Percentiles rank a stretch among this genome's conserved stretches.
These are phyloP conservation scores for Boletus rex-veris DNA, from an alignment of 768 basidiomycete genomes.

Conservation along the genomic window DNA sequence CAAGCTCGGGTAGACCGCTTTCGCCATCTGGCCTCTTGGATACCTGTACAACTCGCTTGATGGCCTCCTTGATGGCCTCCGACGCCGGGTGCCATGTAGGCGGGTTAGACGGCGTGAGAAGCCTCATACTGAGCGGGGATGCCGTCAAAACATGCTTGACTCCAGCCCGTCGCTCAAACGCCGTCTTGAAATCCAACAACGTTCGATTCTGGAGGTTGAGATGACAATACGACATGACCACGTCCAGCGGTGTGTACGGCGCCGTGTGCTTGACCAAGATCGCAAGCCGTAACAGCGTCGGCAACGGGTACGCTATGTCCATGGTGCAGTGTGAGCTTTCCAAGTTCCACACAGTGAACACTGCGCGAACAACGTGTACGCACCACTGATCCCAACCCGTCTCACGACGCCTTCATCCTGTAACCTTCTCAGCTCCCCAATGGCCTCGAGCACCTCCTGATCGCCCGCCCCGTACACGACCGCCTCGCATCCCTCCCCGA, in stretches of 20 bases:
- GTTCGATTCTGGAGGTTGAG: slow-evolving; percentile 71
- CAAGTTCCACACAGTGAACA: no score
- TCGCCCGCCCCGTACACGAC: slow-evolving; percentile 67
- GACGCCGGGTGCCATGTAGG: slow-evolving; percentile 82
- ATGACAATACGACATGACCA: slow-evolving; percentile 79
- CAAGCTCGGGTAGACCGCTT: slow-evolving; percentile 52
- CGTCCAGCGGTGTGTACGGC: slow-evolving; percentile 71
- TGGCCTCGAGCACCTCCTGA: slow-evolving; percentile 63
- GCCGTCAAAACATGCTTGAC: slow-evolving; percentile 70
- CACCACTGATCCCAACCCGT: slow-evolving; percentile 79
- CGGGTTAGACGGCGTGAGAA: slow-evolving; percentile 50
- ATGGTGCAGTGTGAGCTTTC: no score
- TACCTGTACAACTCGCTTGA: slow-evolving; percentile 33
- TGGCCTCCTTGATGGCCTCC: slow-evolving; percentile 41
- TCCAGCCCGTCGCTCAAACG: slow-evolving; percentile 58
- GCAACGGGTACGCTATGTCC: slow-evolving; percentile 67
- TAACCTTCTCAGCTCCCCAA: slow-evolving; percentile 60
- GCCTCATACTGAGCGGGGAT: slow-evolving; percentile 83
- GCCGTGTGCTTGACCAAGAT: slow-evolving; percentile 65
- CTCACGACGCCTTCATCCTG: slow-evolving; percentile 70
- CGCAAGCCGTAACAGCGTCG: slow-evolving; percentile 79
- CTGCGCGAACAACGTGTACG: no score
- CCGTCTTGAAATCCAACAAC: slow-evolving; percentile 51
- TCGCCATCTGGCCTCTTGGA: slow-evolving; percentile 39
- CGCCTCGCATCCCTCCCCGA: slow-evolving; percentile 54